Evolutionary conservation across 345 rosid species (phyloP).

Genomic region (Aquilaria malaccensis): DNA sequence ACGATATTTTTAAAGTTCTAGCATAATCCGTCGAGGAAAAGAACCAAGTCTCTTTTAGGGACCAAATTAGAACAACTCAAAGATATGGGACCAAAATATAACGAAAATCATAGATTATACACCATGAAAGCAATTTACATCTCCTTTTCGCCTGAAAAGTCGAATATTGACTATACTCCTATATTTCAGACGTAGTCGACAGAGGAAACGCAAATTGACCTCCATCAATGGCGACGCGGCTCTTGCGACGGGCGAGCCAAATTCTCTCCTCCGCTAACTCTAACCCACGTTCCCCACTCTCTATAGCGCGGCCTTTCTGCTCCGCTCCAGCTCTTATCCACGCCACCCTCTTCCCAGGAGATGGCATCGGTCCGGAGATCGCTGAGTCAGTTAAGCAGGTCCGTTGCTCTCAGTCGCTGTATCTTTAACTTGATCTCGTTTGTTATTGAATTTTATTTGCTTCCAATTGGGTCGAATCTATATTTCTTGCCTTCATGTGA

Average conservation of each 20-base stretch:
- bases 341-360: slow-evolving; percentile 97
- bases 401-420: neutral
- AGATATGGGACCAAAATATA: no score
- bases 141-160: no score
- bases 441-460: neutral
- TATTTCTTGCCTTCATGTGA: neutral
- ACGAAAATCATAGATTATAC: no score
- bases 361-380: slow-evolving; percentile 99
- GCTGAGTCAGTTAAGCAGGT: slow-evolving; percentile 95
- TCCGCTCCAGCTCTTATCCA: slow-evolving; percentile 48
- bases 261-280: slow-evolving; percentile 29
- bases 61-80: no score
- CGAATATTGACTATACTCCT: no score
- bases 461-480: neutral
- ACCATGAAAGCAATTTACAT: no score
- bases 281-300: slow-evolving; percentile 13
- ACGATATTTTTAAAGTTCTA: no score
- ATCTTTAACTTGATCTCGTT: neutral
- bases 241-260: slow-evolving; percentile 38
- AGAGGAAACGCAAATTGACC: neutral
- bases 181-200: no score
- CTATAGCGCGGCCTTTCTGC: slow-evolving; percentile 49
- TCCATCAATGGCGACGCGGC: slow-evolving; percentile 30
- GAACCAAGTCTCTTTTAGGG: no score
- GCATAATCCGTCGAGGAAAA: no score